These are phyloP conservation scores for Neopestalotiopsis sp. DNA, from an alignment of 2,329 filamentous ascomycete genomes.

Conservation along the genomic window DNA sequence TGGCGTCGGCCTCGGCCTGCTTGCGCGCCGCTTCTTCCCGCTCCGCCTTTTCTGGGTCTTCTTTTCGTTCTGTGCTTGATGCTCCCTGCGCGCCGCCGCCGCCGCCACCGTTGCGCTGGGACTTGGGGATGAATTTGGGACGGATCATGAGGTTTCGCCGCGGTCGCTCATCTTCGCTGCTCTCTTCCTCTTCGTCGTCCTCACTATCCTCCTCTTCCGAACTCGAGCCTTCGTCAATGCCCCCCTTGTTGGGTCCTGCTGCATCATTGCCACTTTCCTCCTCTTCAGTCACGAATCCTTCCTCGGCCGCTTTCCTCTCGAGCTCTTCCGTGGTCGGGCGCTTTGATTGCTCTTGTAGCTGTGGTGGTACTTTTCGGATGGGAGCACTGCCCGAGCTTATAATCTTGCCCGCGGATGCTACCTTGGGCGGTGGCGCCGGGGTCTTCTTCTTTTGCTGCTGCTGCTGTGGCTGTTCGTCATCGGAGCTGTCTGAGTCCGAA, in stretches of 20 bases:
- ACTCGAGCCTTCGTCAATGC: conserved; percentile 30
- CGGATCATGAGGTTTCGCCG: conserved; percentile 64
- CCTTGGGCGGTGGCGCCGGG: conserved; percentile 59
- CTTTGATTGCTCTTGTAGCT: conserved; percentile 41
- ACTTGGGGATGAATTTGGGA: conserved; percentile 69
- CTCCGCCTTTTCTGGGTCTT: conserved; percentile 45
- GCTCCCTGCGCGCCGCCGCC: conserved; percentile 33
- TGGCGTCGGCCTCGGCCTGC: conserved; percentile 74
- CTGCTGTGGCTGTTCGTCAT: conserved; percentile 34
- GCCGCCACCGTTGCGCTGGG: conserved; percentile 52
- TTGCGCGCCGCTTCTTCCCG: conserved; percentile 68
- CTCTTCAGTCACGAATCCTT: conserved; percentile 63
- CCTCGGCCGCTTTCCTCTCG: conserved; percentile 11
- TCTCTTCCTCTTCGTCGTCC: conserved; percentile 48
- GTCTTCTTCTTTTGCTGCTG: conserved; percentile 13
- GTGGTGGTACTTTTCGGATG: background rate
- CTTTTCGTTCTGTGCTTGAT: conserved; percentile 24
- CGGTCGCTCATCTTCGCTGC: conserved; percentile 61
- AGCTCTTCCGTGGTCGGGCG: conserved; percentile 42
- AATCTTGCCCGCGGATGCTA: conserved; percentile 61
- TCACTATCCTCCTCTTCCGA: conserved; percentile 40
- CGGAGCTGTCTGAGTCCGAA: conserved; percentile 55
- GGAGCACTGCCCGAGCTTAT: conserved; percentile 46
- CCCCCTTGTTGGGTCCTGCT: conserved; percentile 29
- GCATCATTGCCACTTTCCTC: conserved; percentile 44